Evolutionary conservation across 1,139 yeast genomes (phyloP).

Genomic region (Zygotorulaspora mrakii): DNA sequence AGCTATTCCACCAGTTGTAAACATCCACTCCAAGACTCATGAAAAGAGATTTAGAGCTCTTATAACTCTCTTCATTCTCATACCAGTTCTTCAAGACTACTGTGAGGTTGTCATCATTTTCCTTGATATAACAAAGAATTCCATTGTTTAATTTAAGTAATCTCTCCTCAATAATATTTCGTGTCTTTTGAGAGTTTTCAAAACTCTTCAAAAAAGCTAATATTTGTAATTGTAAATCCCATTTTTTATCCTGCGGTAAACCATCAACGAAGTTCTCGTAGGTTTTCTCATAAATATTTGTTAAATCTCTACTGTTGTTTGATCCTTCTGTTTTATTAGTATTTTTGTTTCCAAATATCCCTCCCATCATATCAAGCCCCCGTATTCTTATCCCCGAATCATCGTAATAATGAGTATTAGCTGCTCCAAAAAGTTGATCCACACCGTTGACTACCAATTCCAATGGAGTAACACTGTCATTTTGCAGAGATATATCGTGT

Average conservation of each 20-base stretch:
- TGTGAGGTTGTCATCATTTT: conserved; percentile 18
- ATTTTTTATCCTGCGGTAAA: conserved; percentile 24
- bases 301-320: neutral
- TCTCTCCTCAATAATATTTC: conserved; percentile 26
- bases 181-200: conserved; percentile 17
- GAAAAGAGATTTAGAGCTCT: conserved; percentile 14
- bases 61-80: conserved; percentile 9
- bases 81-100: conserved; percentile 34
- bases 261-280: conserved; percentile 25
- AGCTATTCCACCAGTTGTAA: conserved; percentile 26
- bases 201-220: conserved; percentile 18
- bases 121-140: conserved; percentile 29
- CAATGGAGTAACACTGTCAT: conserved; percentile 19
- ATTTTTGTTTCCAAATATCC: conserved; percentile 14
- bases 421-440: conserved; percentile 21
- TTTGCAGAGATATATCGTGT: conserved; percentile 4
- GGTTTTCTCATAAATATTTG: conserved; percentile 6
- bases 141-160: conserved; percentile 34
- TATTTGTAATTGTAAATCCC: conserved; percentile 28
- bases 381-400: conserved; percentile 6
- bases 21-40: conserved; percentile 28
- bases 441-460: conserved; percentile 30
- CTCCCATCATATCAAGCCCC: conserved; percentile 31
- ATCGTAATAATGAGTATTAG: conserved; percentile 6
- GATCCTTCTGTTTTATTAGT: conserved; percentile 1